Conservation (phyloP, 805 yeast species). For the Wickerhamiella qilinensis region DNA sequence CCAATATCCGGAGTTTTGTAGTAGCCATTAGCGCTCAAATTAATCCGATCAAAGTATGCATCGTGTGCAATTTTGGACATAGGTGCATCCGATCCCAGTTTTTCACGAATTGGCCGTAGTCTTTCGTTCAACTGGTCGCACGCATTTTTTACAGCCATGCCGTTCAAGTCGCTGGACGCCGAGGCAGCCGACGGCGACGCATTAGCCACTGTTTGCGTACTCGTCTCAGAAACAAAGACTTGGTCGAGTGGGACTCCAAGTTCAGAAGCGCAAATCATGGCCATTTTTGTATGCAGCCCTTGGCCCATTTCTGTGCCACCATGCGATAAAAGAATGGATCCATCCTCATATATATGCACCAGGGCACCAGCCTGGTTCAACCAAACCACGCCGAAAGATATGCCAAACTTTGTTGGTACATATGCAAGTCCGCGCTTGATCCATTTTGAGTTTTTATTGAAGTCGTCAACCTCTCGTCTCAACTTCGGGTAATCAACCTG, state of each 20-base stretch:
- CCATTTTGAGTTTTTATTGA: conserved; percentile 28
- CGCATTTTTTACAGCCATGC: conserved; percentile 33
- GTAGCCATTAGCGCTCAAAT: conserved; percentile 33
- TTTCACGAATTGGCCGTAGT: conserved; percentile 25
- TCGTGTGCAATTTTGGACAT: conserved; percentile 27
- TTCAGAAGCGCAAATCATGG: conserved; percentile 31
- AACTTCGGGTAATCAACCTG: conserved; percentile 24
- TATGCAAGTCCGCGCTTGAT: conserved; percentile 32
- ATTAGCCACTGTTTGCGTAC: conserved; percentile 32
- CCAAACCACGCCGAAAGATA: conserved; percentile 30
- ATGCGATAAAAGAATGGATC: conserved; percentile 30
- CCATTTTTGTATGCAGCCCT: conserved; percentile 33
- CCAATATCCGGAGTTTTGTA: conserved; percentile 36
- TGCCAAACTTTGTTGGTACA: conserved; percentile 33
- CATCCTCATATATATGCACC: conserved; percentile 31
- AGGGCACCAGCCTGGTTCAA: conserved; percentile 35
- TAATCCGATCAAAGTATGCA: conserved; percentile 31
- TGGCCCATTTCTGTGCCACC: conserved; percentile 39
- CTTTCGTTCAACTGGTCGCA: conserved; percentile 30
- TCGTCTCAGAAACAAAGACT: conserved; percentile 30
- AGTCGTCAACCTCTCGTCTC: conserved; percentile 25
- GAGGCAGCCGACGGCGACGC: conserved; percentile 36
- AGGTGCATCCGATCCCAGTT: conserved; percentile 23
- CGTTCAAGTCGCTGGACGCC: conserved; percentile 33
- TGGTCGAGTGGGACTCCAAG: conserved; percentile 27